phyloP scores from a whole-genome alignment of 768 basidiomycete genomes.

The Neoboletus brunneissimus region DNA sequence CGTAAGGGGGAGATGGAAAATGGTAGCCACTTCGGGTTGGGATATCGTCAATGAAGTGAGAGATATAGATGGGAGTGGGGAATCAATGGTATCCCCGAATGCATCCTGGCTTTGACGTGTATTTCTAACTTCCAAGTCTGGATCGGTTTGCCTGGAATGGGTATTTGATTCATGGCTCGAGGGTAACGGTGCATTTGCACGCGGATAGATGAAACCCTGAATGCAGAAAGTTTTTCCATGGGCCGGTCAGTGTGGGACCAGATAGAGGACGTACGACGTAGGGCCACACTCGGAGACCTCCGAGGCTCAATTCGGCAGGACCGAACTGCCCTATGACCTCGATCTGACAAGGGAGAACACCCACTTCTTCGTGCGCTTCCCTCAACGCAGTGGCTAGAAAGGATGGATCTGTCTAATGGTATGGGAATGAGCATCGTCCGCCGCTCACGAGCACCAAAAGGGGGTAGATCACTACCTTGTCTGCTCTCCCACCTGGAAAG shows the following conservation, averaged over 20 bases:
- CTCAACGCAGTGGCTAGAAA: constrained; percentile 59
- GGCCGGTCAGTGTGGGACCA: not conserved
- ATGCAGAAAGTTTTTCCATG: not conserved
- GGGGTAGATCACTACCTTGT: constrained; percentile 43
- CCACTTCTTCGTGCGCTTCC: constrained; percentile 75
- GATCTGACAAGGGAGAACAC: constrained; percentile 55
- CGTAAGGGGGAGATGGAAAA: constrained; percentile 69
- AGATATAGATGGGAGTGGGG: constrained; percentile 59
- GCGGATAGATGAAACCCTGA: constrained; percentile 41
- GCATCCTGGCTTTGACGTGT: not conserved
- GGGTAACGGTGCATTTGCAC: not conserved
- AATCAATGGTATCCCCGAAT: constrained; percentile 24
- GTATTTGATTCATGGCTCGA: not conserved
- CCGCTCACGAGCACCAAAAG: not conserved
- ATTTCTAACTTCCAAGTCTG: not conserved
- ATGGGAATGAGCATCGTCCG: not conserved
- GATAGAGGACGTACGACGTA: constrained; percentile 57
- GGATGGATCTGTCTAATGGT: constrained; percentile 47
- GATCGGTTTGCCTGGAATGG: not conserved
- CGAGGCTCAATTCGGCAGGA: constrained; percentile 56
- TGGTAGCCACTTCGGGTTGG: constrained; percentile 59
- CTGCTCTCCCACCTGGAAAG: constrained; percentile 73
- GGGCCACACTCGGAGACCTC: constrained; percentile 69
- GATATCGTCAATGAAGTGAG: constrained; percentile 52
- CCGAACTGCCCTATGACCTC: constrained; percentile 66